phyloP scores from a whole-genome alignment of 352 stramenopile genomes.

The Blastocystis sp. region DNA sequence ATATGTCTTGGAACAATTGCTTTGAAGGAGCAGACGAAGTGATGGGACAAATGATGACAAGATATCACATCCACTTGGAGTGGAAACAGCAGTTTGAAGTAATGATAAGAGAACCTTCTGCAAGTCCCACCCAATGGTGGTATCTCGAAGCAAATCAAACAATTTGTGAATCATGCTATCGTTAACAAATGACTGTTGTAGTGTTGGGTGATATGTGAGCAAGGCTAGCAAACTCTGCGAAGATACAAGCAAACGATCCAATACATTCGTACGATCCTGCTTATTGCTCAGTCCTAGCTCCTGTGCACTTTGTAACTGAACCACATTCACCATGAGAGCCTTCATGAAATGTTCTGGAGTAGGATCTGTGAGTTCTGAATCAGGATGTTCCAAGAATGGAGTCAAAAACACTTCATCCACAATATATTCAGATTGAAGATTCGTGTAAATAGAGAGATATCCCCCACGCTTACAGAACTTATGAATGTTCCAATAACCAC shows the following conservation, averaged over 20 bases:
- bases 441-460: constrained; percentile 8
- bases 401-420: constrained; percentile 43
- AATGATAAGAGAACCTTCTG: background rate
- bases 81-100: background rate
- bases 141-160: constrained; percentile 2
- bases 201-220: background rate
- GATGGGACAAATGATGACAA: background rate
- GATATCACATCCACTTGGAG: background rate
- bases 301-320: background rate
- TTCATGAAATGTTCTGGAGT: constrained; percentile 39
- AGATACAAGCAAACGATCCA: background rate
- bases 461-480: background rate
- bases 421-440: background rate
- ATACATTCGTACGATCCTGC: background rate
- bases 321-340: background rate
- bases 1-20: background rate
- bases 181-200: constrained; percentile 1
- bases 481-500: background rate
- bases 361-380: background rate
- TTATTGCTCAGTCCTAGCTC: background rate
- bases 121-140: background rate
- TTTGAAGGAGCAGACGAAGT: background rate
- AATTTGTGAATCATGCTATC: background rate
- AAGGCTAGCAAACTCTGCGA: background rate
- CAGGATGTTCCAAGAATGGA: constrained; percentile 12